Evolutionary conservation across 2,329 filamentous ascomycete genomes (phyloP), one percentile per base, ranked within the genome.

Genomic region (Colletotrichum karsti): DNA sequence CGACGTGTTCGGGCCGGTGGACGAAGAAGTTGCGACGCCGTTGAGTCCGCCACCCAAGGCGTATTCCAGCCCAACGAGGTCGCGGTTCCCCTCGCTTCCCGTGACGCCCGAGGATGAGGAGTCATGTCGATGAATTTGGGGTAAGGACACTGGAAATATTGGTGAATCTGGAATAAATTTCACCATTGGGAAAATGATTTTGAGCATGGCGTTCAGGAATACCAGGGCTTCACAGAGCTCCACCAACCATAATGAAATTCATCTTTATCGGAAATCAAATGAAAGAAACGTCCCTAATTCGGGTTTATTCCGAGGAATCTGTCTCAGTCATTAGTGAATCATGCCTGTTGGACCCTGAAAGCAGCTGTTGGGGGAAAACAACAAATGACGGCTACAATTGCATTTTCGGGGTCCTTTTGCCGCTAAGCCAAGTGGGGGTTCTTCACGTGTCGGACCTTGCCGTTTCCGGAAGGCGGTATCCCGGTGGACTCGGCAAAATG

Each of bases 21-120:
- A 65, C 4, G 54, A 48, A 9, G 65, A 65, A 13, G 46, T 68
- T 33, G 30, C 46, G 6, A 68, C 65, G 8, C 60, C 65, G 15
- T 37, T 68, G 39, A 68, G 65, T n/a, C 65, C 65, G 9, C 65
- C 65, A 15, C 65, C 65, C 12, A 58, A 58, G 18, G 26, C n/a
- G 6, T 65, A 48, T n/a, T 13, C 28, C 10, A 65, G 60, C 13
- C 60, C 61, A 2, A 20, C 44, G n/a, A 67, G 20, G 12, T 20
- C 26, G 15, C 50, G 37, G 8, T 42, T 46, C n/a, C 35, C 30
- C 33, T 35, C 33, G 33, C 2, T 13, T 50, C 46, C 63, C 3
- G 24, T 20, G 8, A 50, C 39, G 2, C 9, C 35, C 9, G 39
- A 28, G 30, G 57, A 41, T 13, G 46, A 51, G 13, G 46, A 51